These are phyloP conservation scores for Phascolomyces articulosus DNA, from an alignment of 371 early-diverging fungal species.

Conservation along the genomic window DNA sequence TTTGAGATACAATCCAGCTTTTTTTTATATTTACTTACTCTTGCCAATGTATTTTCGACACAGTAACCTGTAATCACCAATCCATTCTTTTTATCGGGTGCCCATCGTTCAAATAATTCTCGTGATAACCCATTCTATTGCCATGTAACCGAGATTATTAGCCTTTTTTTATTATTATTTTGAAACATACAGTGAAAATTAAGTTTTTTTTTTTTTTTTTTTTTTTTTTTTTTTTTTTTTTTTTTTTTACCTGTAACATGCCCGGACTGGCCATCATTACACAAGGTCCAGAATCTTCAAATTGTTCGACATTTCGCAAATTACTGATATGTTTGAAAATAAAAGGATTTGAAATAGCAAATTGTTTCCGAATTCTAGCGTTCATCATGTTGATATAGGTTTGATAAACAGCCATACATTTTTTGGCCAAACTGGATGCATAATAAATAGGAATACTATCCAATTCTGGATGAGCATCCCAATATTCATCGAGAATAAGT, in stretches of 20 bases:
- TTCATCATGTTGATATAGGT: conserved; percentile 99
- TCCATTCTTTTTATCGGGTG: conserved; percentile 94
- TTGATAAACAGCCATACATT: conserved; percentile 99
- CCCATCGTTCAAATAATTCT: conserved; percentile 99
- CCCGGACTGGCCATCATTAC: conserved; percentile 99
- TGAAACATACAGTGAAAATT: too few relatives aligned
- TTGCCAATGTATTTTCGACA: conserved; percentile 98
- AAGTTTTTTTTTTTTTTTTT: too few relatives aligned
- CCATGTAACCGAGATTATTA: too few relatives aligned
- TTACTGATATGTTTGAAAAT: conserved; percentile 98
- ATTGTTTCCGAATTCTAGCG: conserved; percentile 92
- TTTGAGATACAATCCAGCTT: not conserved
- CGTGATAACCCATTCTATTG: conserved; percentile 92
- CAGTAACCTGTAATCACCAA: conserved; percentile 99
- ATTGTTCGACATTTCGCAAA: conserved; percentile 89
- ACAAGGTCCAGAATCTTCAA: conserved; percentile 99
- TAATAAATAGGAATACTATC: conserved; percentile 98
- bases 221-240: too few relatives aligned
- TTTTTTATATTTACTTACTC: conserved; percentile 57
- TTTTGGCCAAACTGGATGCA: conserved; percentile 97
- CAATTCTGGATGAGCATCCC: conserved; percentile 95
- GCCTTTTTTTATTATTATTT: too few relatives aligned
- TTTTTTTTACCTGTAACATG: conserved; percentile 89
- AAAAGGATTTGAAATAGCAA: conserved; percentile 96
- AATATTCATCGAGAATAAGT: conserved; percentile 99